Evolutionary conservation across 495 filamentous ascomycete species (phyloP).

Genomic region (Penicillium bovifimosum): DNA sequence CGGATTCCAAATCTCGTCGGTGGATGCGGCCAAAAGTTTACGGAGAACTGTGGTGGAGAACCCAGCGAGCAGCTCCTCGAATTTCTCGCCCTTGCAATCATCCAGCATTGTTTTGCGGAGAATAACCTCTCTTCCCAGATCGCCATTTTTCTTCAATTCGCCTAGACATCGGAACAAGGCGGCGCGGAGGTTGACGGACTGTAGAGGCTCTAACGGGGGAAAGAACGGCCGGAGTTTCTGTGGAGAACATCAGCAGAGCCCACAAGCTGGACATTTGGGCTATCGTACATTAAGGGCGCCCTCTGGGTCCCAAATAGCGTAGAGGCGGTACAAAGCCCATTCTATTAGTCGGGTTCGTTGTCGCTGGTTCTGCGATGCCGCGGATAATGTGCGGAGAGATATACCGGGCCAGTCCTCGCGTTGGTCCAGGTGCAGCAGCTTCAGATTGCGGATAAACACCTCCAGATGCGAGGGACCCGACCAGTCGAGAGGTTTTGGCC

Average conservation of each 20-base stretch:
- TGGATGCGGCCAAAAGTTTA: conserved; percentile 51
- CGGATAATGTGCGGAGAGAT: conserved; percentile 55
- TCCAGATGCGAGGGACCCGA: conserved; percentile 47
- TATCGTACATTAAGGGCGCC: conserved; percentile 61
- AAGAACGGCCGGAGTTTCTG: conserved; percentile 88
- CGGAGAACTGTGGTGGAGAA: conserved; percentile 79
- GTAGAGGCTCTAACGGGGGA: conserved; percentile 77
- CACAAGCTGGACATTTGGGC: not conserved
- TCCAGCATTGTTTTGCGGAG: conserved; percentile 88
- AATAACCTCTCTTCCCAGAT: conserved; percentile 68
- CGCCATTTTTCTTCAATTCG: conserved; percentile 78
- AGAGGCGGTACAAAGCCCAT: conserved; percentile 79
- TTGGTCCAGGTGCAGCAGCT: conserved; percentile 70
- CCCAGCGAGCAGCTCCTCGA: conserved; percentile 70
- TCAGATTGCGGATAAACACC: conserved; percentile 76
- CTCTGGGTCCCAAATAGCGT: conserved; percentile 71
- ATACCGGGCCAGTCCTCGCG: conserved; percentile 73
- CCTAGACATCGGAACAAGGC: conserved; percentile 74
- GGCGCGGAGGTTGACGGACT: conserved; percentile 81
- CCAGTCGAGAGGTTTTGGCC: conserved; percentile 37
- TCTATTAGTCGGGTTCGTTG: conserved; percentile 72
- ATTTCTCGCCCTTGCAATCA: conserved; percentile 78
- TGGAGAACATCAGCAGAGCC: conserved; percentile 1
- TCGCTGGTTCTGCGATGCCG: conserved; percentile 68
- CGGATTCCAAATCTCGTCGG: conserved; percentile 28